Evolutionary conservation across 345 rosid species (phyloP).

Genomic region (Gossypium bickii): DNA sequence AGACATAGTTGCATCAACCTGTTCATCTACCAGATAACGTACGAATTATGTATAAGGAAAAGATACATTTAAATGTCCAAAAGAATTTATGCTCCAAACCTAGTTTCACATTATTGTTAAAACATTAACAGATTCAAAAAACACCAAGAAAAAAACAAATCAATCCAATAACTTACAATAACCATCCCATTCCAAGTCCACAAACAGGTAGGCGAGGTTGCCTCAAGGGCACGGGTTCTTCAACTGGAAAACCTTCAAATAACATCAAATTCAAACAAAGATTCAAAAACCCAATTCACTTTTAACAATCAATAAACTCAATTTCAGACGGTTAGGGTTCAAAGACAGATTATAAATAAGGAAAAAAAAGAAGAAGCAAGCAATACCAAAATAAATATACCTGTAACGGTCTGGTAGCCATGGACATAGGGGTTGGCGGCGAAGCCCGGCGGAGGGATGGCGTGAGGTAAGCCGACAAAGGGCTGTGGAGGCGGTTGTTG

Average conservation of each 20-base stretch:
- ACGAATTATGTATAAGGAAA: not conserved
- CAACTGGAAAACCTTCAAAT: constrained; percentile 50
- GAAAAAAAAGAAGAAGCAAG: not conserved
- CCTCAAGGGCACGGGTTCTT: constrained; percentile 44
- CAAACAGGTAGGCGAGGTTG: constrained; percentile 66
- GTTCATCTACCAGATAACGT: not conserved
- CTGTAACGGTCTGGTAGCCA: constrained; percentile 48
- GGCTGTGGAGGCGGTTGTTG: constrained; percentile 35
- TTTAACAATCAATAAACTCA: not conserved
- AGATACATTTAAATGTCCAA: not conserved
- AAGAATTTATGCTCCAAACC: not conserved
- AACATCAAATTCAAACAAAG: constrained; percentile 15
- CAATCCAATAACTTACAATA: constrained; percentile 50
- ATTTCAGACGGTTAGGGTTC: not conserved
- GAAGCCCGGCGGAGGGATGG: constrained; percentile 32
- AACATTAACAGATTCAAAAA: not conserved
- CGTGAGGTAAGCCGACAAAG: constrained; percentile 39
- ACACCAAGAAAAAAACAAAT: not conserved
- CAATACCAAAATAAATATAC: constrained; percentile 19
- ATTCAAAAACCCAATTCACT: constrained; percentile 8
- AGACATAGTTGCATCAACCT: no score
- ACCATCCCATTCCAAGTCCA: constrained; percentile 90
- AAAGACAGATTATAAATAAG: not conserved
- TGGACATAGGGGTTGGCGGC: constrained; percentile 24
- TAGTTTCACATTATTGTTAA: not conserved